Evolutionary conservation across 2,329 filamentous ascomycete genomes (phyloP), one percentile per base, ranked within the genome.

Genomic region (Cordyceps sp.): DNA sequence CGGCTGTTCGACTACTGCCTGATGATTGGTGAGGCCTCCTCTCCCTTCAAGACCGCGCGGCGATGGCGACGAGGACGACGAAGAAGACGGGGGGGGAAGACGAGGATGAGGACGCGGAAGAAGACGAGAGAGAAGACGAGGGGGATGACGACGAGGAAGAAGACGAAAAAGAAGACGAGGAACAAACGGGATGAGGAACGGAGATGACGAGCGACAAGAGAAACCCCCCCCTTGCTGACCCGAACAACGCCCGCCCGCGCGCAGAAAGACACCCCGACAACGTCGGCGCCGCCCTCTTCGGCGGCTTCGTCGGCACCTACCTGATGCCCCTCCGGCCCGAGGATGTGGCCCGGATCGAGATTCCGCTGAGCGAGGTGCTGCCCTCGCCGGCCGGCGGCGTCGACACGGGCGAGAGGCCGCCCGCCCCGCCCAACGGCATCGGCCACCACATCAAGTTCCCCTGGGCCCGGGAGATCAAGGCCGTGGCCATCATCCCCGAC

Each of bases 261-360:
- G 52, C 38, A 75, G 73, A 93, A 57, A 74, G 84, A 41, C 85
- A 93, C 54, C 85, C 85, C 10, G 85, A 93, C 58, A 93, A 93
- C 49, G 84, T 98, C 32, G 90, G 86, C 36, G 90, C 90, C 12
- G 86, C 90, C 7, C 71, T 96, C 23, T 96, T 92, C 47, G 90
- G 90, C 42, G 90, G 90, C 21, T 96, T 98, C 44, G 85, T 98
- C 18, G 90, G 90, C 37, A 94, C 88, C 14, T 96, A 96, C 51
- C 70, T 96, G 37, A 93, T 92, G 59, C 88, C 93, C 37, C 67
- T 96, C 42, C 75, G 81, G 42, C 81, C 85, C 4, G 83, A 85
- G 54, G 88, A 96, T 47, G 78, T 85, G 37, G 83, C 84, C 38
- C 73, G 90, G 39, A 85, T 79, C 43, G 90, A 96, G 57, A 93